These are phyloP conservation scores for Ambrosiella beaveri DNA, from an alignment of 2,329 filamentous ascomycete genomes.

Conservation along the genomic window DNA sequence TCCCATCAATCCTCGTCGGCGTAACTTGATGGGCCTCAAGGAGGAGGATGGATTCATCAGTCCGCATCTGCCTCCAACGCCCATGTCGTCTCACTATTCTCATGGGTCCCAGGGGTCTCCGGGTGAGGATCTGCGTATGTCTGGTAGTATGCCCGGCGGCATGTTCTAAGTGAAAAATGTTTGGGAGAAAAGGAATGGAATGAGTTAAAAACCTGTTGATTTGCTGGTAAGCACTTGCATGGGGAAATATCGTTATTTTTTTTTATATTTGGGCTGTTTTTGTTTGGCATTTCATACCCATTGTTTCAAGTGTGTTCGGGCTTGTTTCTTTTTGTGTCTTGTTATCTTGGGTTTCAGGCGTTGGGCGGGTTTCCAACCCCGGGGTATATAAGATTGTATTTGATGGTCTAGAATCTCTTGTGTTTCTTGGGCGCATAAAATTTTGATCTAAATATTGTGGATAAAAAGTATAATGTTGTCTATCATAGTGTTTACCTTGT, in stretches of 20 bases:
- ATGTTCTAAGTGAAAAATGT: slow-evolving; percentile 6
- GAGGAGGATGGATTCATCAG: slow-evolving; percentile 8
- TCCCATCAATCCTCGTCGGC: slow-evolving; percentile 40
- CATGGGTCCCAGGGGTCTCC: not conserved
- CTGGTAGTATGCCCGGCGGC: slow-evolving; percentile 5
- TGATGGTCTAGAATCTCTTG: not conserved
- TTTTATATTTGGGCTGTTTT: not conserved
- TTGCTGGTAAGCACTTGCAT: not conserved
- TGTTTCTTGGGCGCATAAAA: slow-evolving; percentile 6
- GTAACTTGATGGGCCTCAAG: slow-evolving; percentile 19
- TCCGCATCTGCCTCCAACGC: slow-evolving; percentile 9
- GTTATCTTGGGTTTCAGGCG: not conserved
- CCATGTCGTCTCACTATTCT: slow-evolving; percentile 3
- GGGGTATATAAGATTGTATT: not conserved
- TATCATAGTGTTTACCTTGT: not conserved
- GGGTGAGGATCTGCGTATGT: slow-evolving; percentile 8
- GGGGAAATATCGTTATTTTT: not conserved
- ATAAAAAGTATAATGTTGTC: not conserved
- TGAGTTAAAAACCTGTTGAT: not conserved
- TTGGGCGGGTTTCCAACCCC: too few relatives aligned
- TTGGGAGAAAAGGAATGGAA: not conserved
- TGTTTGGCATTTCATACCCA: not conserved
- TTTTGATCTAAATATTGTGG: not conserved
- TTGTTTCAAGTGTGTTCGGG: not conserved
- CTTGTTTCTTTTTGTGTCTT: slow-evolving; percentile 4